A percentile compares a stretch with the other conserved stretches of the same genome.
These are phyloP conservation scores for Tolypocladium tundrense DNA, from an alignment of 2,329 filamentous ascomycete genomes.

Conservation along the genomic window DNA sequence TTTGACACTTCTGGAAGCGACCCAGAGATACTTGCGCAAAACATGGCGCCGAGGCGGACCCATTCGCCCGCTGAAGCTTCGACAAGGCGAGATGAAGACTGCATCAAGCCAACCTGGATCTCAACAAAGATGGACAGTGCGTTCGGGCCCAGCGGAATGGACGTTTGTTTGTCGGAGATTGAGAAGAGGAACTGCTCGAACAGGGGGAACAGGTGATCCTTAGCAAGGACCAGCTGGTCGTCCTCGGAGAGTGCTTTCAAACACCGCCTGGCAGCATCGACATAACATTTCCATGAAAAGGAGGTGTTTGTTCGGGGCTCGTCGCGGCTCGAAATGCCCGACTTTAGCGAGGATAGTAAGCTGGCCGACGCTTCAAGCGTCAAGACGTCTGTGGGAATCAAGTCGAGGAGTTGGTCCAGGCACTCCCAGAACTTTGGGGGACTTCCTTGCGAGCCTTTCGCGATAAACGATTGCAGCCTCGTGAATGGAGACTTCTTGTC, in stretches of 20 bases:
- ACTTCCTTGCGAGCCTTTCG: constrained; percentile 76
- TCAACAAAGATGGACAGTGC: constrained; percentile 32
- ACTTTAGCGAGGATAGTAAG: constrained; percentile 57
- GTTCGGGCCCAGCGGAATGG: constrained; percentile 21
- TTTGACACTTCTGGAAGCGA: constrained; percentile 76
- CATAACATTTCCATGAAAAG: constrained; percentile 66
- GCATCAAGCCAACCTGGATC: constrained; percentile 34
- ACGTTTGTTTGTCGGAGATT: constrained; percentile 23
- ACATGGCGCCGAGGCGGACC: constrained; percentile 45
- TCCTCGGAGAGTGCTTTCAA: constrained; percentile 32
- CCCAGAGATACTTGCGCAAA: constrained; percentile 59
- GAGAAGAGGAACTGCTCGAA: constrained; percentile 44
- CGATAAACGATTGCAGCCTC: constrained; percentile 61
- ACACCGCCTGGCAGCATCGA: constrained; percentile 50
- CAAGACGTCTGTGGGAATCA: constrained; percentile 40
- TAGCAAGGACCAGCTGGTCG: constrained; percentile 34
- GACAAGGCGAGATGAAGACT: constrained; percentile 29
- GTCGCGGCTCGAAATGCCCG: constrained; percentile 62
- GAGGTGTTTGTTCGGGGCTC: constrained; percentile 60
- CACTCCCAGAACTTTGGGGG: constrained; percentile 62
- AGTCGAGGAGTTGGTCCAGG: constrained; percentile 51
- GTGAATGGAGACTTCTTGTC: constrained; percentile 43
- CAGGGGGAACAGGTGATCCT: constrained; percentile 42
- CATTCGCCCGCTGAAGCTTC: constrained; percentile 48
- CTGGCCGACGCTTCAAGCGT: constrained; percentile 41